A percentile compares a stretch with the other conserved stretches of the same genome.
These are phyloP conservation scores for Cucumis melo DNA, from an alignment of 306 rosid species.

Conservation along the genomic window DNA sequence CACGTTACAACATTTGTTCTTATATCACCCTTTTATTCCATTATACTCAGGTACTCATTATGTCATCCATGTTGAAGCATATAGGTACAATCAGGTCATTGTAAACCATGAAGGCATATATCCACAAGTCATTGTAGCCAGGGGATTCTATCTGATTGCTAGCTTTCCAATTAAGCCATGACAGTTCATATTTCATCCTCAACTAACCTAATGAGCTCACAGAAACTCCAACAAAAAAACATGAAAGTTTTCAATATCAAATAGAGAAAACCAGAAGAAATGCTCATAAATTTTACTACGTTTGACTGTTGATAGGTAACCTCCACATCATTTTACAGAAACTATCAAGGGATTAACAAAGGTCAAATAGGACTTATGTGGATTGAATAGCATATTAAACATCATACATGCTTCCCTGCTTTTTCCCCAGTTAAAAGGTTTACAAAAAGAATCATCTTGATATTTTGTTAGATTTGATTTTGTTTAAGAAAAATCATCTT, in stretches of 20 bases:
- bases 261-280: background rate
- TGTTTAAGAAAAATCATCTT: background rate
- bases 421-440: background rate
- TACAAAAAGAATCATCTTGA: background rate
- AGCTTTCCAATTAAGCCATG: background rate
- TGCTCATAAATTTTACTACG: background rate
- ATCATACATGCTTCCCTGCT: background rate
- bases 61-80: background rate
- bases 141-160: background rate
- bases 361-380: background rate
- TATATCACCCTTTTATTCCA: background rate
- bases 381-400: background rate
- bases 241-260: background rate
- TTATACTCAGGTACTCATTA: background rate
- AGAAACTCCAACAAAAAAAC: background rate
- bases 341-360: background rate
- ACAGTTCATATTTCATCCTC: background rate
- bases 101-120: background rate
- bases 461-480: background rate
- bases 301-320: background rate
- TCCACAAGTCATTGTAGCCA: background rate
- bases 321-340: background rate
- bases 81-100: background rate
- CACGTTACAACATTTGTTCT: background rate
- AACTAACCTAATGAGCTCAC: background rate